phyloP scores from a whole-genome alignment of 2,329 filamentous ascomycete species.

The Graphilbum ipis-grandicollis region DNA sequence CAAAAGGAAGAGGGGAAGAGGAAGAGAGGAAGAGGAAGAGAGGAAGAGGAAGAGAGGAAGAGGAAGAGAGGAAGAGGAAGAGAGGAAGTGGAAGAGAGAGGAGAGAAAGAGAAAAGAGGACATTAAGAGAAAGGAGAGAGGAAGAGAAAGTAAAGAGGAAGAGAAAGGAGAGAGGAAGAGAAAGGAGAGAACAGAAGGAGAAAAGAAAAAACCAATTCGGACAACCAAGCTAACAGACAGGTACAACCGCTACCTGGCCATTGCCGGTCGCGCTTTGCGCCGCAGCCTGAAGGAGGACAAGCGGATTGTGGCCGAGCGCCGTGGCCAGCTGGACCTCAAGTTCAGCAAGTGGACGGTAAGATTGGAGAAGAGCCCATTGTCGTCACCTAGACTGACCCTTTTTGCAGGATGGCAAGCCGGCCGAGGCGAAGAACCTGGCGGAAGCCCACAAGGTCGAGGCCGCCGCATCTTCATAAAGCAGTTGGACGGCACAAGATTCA shows the following conservation, averaged over 20 bases:
- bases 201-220: not conserved
- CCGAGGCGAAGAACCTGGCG: conserved; percentile 59
- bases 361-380: no score
- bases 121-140: not conserved
- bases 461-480: conserved; percentile 10
- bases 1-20: not conserved
- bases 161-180: not conserved
- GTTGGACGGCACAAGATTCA: no score
- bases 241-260: conserved; percentile 98
- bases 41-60: not conserved
- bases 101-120: not conserved
- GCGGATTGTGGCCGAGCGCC: conserved; percentile 71
- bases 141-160: not conserved
- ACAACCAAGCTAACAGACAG: conserved; percentile 33
- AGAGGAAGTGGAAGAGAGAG: no score
- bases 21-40: not conserved
- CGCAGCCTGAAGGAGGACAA: conserved; percentile 93
- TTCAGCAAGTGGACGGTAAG: conserved; percentile 94
- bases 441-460: conserved; percentile 27
- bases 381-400: no score
- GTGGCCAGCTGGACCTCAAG: conserved; percentile 75
- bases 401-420: conserved; percentile 97
- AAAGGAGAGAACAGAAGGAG: no score
- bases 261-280: conserved; percentile 88
- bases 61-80: not conserved